phyloP scores from a whole-genome alignment of 768 basidiomycete species.

The Holtermanniella nyarrowii region DNA sequence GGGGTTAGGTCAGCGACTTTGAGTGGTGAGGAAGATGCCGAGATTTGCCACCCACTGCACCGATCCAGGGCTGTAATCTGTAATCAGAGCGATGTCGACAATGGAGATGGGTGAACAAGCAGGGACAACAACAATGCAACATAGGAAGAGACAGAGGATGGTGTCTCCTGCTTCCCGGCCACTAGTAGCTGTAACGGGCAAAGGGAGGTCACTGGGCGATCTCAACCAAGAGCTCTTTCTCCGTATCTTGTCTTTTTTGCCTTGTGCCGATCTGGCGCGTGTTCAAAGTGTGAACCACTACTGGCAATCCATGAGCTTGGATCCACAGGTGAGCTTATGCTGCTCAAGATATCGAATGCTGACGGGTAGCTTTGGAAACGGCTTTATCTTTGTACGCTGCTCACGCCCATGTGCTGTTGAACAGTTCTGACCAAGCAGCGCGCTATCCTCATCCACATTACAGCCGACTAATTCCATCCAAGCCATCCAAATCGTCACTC shows the following conservation, averaged over 20 bases:
- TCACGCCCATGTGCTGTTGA: not conserved
- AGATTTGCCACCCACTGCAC: no score
- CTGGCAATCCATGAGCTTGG: conserved; percentile 33
- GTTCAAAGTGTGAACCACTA: conserved; percentile 32
- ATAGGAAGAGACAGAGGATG: no score
- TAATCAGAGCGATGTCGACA: no score
- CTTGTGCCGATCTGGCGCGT: conserved; percentile 21
- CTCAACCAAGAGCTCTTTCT: conserved; percentile 39
- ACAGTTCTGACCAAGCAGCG: conserved; percentile 6
- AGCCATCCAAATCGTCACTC: not conserved
- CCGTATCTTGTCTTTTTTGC: conserved; percentile 31
- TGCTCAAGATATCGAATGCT: not conserved
- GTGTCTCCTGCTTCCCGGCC: no score
- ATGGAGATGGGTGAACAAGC: no score
- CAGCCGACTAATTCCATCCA: conserved; percentile 17
- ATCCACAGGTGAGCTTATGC: conserved; percentile 34
- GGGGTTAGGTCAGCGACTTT: not conserved
- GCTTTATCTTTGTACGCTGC: conserved; percentile 32
- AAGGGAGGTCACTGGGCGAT: no score
- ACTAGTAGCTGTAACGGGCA: no score
- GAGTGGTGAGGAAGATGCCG: no score
- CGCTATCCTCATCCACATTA: conserved; percentile 35
- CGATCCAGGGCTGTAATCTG: no score
- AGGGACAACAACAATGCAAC: no score
- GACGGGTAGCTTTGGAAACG: conserved; percentile 34